phyloP scores from a whole-genome alignment of 2,329 filamentous ascomycete species.

The Fusarium coicis region DNA sequence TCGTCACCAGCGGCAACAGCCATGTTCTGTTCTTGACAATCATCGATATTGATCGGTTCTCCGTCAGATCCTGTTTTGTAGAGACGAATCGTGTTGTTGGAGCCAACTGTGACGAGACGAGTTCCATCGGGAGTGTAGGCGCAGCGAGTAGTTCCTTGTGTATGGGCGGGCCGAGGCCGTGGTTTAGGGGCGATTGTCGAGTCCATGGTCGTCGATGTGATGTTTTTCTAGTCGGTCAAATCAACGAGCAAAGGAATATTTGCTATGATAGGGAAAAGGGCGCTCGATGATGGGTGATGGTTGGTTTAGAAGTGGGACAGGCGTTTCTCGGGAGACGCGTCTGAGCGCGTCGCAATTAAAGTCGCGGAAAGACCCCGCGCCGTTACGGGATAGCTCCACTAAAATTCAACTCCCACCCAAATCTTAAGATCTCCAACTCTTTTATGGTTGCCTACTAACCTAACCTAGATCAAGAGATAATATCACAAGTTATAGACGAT shows the following conservation, averaged over 20 bases:
- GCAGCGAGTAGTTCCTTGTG: conserved; percentile 85
- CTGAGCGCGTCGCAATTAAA: conserved; percentile 55
- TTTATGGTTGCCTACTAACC: conserved; percentile 21
- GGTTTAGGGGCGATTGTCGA: conserved; percentile 56
- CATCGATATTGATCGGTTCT: conserved; percentile 91
- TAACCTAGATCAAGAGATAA: conserved; percentile 9
- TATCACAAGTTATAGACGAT: not conserved
- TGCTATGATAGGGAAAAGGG: not conserved
- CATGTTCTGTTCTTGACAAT: conserved; percentile 87
- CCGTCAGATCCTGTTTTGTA: conserved; percentile 93
- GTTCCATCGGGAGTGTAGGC: conserved; percentile 90
- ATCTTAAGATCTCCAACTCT: conserved; percentile 8
- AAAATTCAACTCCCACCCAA: conserved; percentile 18
- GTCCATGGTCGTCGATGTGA: conserved; percentile 44
- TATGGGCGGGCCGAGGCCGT: conserved; percentile 77
- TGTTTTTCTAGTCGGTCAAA: not conserved
- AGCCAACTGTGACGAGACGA: conserved; percentile 89
- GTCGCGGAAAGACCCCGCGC: conserved; percentile 45
- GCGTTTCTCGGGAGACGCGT: conserved; percentile 52
- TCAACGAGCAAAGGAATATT: conserved; percentile 16
- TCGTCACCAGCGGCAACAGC: conserved; percentile 80
- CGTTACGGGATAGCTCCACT: conserved; percentile 29
- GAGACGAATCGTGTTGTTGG: conserved; percentile 92
- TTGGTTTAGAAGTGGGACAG: conserved; percentile 14
- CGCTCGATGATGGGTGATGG: conserved; percentile 14